Base-by-base conservation (phyloP, 805 yeast genomes). In the Yamadazyma takamatsuzukensis region DNA sequence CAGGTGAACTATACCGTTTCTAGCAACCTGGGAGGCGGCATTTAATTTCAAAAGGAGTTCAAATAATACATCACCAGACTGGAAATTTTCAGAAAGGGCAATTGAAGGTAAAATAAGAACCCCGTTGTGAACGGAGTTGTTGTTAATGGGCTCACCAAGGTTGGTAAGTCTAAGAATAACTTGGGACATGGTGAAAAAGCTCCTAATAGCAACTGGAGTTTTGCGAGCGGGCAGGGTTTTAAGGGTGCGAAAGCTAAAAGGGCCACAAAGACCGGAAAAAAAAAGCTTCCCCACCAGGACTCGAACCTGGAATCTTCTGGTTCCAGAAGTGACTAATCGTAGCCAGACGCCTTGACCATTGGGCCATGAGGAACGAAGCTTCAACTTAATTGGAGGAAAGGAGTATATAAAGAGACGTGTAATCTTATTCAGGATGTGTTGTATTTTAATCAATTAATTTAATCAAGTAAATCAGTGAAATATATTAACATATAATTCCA, bases 11-110 rank as follows among this genome's bases (percentile, higher is more conserved):
- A 67, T 61, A 5, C 93, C 96, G 19, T 78, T 76, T 47, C 83
- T 74, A 7, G 85, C 67, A 11, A 87, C 74, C 11, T 74, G 71
- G 5, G 90, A 72, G 8, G 95, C 85, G 2, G 96, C 93, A 22
- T 80, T 76, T 37, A 90, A 61, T 34, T 73, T 72, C 39, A 90
- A 64, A 27, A 78, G 68, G 31, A 90, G 62, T 10, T 57, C 49
- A 47, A 69, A 75, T 19, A 78, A 47, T 3, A 66, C 63, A 31
- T 72, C 72, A 2, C 60, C 67, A 7, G 44, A 32, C 14, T 58
- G 46, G 36, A 56, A 56, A 19, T 42, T 41, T 2, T 47, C 39
- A 1, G 64, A 61, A 3, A 61, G 59, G 1, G 70, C 66, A 24
- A 63, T 43, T 1, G 77, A 56, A 0, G 81, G 81, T 15, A 75